Evolutionary conservation across 2,329 filamentous ascomycete genomes (phyloP), one percentile per base, ranked within the genome.

Genomic region (Aspergillus persii): DNA sequence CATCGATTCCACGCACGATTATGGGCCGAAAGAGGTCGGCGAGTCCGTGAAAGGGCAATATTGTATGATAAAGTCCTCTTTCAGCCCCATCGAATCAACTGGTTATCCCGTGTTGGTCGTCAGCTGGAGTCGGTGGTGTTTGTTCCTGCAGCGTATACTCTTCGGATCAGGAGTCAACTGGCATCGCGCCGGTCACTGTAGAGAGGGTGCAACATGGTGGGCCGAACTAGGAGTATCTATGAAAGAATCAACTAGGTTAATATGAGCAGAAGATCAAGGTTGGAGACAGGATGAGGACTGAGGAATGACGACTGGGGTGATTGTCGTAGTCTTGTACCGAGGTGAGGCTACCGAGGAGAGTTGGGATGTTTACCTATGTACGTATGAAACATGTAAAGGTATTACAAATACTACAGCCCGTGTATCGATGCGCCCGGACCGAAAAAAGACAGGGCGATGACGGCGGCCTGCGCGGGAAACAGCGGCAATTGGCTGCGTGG

Each of bases 1-100:
- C 26, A 66, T 47, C 61, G 59, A 56, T 64, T 63, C 61, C 47
- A 59, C 49, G 48, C 12, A 44, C 8, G 9, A 56, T 31, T 8
- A 9, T 29, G 4, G 27, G 31, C 47, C 53, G 52, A 47, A 8
- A 1, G 4, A 44, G 48, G 61, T 48, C 57, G 62, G 59, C 29
- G 55, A 44, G 26, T 58, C 52, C 41, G 56, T 65, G 36, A 27
- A 51, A 29, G 48, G 11, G 44, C 9, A 8, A 4, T 33, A 29
- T 15, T 50, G 4, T 33, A 18, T 30, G 31, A 6, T 26, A 9
- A 11, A 31, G 27, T 3, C 3, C 12, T 27, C 8, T 3, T 39
- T 2, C 8, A 46, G 4, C n/a, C 7, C 18, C 7, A 23, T 15
- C n/a, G 29, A 47, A 52, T 41, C 50, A 39, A 18, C 8, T 18